Evolutionary conservation across 2,329 filamentous ascomycete species (phyloP).

Genomic region (Cytospora paraplurivora): DNA sequence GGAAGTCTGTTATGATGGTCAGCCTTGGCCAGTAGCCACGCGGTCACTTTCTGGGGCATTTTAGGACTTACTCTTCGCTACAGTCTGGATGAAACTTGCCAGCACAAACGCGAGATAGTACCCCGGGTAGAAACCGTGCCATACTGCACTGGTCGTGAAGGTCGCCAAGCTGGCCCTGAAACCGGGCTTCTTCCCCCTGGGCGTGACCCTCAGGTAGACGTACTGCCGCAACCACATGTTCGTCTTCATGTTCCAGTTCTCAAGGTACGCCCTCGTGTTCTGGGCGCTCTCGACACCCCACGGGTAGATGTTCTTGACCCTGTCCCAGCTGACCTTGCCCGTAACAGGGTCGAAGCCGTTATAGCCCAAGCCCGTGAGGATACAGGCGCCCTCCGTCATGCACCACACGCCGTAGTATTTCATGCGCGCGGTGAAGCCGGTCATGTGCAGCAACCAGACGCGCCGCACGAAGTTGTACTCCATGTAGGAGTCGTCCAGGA

Average conservation of each 20-base stretch:
- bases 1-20: constrained; percentile 64
- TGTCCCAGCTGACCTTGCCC: constrained; percentile 85
- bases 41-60: neutral
- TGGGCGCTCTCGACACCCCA: constrained; percentile 86
- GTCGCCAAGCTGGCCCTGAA: constrained; percentile 94
- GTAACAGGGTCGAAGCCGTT: constrained; percentile 86
- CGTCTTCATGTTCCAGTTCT: constrained; percentile 97
- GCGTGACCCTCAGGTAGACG: constrained; percentile 91
- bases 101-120: constrained; percentile 93
- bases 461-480: constrained; percentile 70
- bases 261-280: constrained; percentile 89
- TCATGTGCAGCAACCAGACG: constrained; percentile 79
- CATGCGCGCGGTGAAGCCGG: constrained; percentile 76
- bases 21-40: neutral
- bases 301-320: constrained; percentile 86
- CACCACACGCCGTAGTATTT: constrained; percentile 99
- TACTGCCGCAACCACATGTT: constrained; percentile 97
- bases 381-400: constrained; percentile 90
- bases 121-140: constrained; percentile 97
- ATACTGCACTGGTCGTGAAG: constrained; percentile 91
- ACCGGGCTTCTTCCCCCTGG: constrained; percentile 91
- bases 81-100: constrained; percentile 88
- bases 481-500: constrained; percentile 68
- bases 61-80: constrained; percentile 80
- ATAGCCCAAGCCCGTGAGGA: constrained; percentile 89